Evolutionary conservation across 495 filamentous ascomycete genomes (phyloP).

Genomic region (Penicillium ochrochloron): DNA sequence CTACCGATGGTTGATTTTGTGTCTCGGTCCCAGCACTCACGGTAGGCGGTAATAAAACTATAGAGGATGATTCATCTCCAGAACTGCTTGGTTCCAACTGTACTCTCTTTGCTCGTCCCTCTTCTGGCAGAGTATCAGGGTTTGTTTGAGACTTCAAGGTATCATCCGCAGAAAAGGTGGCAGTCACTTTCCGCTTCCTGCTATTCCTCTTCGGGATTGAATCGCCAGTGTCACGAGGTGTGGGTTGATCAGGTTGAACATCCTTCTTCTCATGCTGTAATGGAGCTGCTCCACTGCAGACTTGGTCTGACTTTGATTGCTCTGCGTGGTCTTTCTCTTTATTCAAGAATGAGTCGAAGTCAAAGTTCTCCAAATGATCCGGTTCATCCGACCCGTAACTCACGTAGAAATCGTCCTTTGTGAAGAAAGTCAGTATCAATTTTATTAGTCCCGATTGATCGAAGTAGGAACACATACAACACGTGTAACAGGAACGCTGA

Average conservation of each 20-base stretch:
- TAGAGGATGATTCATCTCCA: background rate
- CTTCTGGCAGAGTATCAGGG: background rate
- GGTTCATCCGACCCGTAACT: background rate
- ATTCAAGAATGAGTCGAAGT: background rate
- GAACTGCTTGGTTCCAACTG: background rate
- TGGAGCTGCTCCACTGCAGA: background rate
- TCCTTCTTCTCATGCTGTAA: background rate
- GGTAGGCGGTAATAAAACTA: background rate
- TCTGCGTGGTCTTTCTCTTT: background rate
- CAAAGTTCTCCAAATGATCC: background rate
- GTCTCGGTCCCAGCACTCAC: background rate
- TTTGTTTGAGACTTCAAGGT: background rate
- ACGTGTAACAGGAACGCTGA: background rate
- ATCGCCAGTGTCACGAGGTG: background rate
- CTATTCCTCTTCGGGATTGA: background rate
- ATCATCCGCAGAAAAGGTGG: background rate
- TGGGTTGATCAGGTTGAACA: background rate
- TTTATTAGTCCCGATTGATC: background rate
- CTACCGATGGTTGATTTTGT: background rate
- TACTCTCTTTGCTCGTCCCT: background rate
- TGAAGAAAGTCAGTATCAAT: background rate
- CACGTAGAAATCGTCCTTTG: background rate
- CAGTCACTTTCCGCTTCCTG: background rate
- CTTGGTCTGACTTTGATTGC: background rate
- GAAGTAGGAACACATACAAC: background rate